Evolutionary conservation across 2,329 filamentous ascomycete genomes (phyloP).

Genomic region (Aureobasidium musti): DNA sequence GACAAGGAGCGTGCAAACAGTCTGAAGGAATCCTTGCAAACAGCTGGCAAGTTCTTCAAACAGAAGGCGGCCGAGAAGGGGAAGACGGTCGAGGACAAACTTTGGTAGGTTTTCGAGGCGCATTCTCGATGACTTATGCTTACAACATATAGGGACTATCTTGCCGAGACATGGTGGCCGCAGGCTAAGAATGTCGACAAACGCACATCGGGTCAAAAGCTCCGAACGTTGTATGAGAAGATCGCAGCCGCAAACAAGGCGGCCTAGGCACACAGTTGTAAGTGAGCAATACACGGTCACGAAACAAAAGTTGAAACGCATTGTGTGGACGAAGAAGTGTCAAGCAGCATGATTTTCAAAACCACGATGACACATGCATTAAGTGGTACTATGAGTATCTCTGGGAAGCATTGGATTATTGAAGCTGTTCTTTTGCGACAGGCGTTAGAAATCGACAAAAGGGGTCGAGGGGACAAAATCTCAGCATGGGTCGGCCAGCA

Average conservation of each 20-base stretch:
- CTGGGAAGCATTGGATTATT: constrained; percentile 26
- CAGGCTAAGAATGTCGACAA: constrained; percentile 39
- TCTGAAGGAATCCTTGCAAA: constrained; percentile 62
- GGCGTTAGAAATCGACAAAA: constrained; percentile 21
- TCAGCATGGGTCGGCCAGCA: constrained; percentile 27
- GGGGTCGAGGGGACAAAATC: constrained; percentile 18
- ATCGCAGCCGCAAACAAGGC: constrained; percentile 33
- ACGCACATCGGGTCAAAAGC: constrained; percentile 41
- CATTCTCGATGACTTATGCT: constrained; percentile 4
- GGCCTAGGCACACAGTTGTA: neutral
- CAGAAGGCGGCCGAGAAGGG: constrained; percentile 43
- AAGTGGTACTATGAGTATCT: constrained; percentile 14
- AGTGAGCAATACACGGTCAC: neutral
- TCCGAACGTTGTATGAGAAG: constrained; percentile 44
- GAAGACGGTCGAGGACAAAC: constrained; percentile 36
- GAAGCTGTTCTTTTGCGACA: constrained; percentile 26
- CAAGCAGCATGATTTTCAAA: constrained; percentile 9
- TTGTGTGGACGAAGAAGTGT: constrained; percentile 13
- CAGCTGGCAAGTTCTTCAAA: constrained; percentile 64
- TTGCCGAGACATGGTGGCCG: constrained; percentile 43
- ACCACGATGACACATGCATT: constrained; percentile 8
- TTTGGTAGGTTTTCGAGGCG: constrained; percentile 36
- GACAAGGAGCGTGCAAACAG: constrained; percentile 63
- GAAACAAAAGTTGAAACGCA: constrained; percentile 14
- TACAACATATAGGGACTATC: constrained; percentile 36